A percentile compares a stretch with the other conserved stretches of the same genome.
These are phyloP conservation scores for Noccaea caerulescens DNA, from an alignment of 345 rosid genomes.

Conservation along the genomic window DNA sequence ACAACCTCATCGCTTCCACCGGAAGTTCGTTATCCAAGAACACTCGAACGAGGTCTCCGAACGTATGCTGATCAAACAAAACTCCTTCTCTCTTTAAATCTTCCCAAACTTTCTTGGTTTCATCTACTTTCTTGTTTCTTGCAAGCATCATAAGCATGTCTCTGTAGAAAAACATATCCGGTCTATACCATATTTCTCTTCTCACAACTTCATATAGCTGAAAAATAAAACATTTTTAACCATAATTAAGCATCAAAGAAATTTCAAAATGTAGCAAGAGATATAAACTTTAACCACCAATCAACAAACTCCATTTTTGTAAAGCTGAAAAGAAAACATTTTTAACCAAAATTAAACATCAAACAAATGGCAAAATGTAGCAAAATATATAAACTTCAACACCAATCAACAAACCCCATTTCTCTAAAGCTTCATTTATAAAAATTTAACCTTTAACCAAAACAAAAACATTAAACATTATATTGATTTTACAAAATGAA, in stretches of 20 bases:
- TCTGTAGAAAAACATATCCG: slow-evolving; percentile 89
- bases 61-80: slow-evolving; percentile 87
- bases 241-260: not conserved
- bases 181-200: slow-evolving; percentile 88
- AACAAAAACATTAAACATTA: too few relatives aligned
- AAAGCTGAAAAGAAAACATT: slow-evolving; percentile 45
- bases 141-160: slow-evolving; percentile 98
- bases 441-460: not conserved
- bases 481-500: not conserved
- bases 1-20: slow-evolving; percentile 76
- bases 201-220: slow-evolving; percentile 85
- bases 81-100: slow-evolving; percentile 81
- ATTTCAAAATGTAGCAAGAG: not conserved
- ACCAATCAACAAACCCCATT: not conserved
- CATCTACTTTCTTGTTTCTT: slow-evolving; percentile 70
- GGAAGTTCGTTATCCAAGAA: slow-evolving; percentile 70
- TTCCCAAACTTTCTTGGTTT: slow-evolving; percentile 70
- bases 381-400: not conserved
- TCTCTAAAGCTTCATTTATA: not conserved
- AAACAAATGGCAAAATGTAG: not conserved
- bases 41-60: slow-evolving; percentile 80
- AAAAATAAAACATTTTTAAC: not conserved
- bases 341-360: not conserved
- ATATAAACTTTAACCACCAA: not conserved
- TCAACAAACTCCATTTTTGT: not conserved